A percentile compares a stretch with the other conserved stretches of the same genome.
These are phyloP conservation scores for Colletotrichum salicis DNA, from an alignment of 2,329 filamentous ascomycete genomes.

Conservation along the genomic window DNA sequence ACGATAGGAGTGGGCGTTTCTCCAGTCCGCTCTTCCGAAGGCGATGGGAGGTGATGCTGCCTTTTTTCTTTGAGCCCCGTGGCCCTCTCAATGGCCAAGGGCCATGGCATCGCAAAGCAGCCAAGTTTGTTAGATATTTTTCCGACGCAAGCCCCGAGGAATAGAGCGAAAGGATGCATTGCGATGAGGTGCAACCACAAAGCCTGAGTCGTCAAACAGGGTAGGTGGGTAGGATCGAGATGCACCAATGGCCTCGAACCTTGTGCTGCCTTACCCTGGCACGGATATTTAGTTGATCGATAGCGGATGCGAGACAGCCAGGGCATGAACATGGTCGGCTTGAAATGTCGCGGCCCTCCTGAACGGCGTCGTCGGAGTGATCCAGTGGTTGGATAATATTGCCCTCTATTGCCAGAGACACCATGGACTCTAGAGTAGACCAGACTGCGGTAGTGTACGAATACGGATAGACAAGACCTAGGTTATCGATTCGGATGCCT, in stretches of 20 bases:
- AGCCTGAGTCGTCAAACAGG: not conserved
- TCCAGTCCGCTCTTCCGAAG: not conserved
- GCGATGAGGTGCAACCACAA: not conserved
- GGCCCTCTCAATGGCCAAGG: not conserved
- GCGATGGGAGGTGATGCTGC: not conserved
- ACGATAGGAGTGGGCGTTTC: not conserved
- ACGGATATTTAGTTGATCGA: not conserved
- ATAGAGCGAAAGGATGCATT: not conserved
- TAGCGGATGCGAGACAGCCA: not conserved
- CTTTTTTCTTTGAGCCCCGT: not conserved
- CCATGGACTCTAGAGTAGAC: not conserved
- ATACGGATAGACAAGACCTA: too few relatives aligned
- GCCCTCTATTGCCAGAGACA: too few relatives aligned
- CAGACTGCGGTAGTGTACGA: not conserved
- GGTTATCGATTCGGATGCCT: not conserved
- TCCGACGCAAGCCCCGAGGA: not conserved
- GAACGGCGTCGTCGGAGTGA: not conserved
- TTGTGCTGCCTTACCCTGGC: not conserved
- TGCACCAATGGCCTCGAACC: not conserved
- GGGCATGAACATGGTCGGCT: not conserved
- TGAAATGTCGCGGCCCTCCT: not conserved
- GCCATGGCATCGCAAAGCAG: not conserved
- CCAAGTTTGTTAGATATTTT: not conserved
- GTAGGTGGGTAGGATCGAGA: not conserved
- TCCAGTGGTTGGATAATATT: not conserved